Evolutionary conservation across 176 grass and related monocot genomes (phyloP).

Genomic region (Rhynchospora breviuscula): DNA sequence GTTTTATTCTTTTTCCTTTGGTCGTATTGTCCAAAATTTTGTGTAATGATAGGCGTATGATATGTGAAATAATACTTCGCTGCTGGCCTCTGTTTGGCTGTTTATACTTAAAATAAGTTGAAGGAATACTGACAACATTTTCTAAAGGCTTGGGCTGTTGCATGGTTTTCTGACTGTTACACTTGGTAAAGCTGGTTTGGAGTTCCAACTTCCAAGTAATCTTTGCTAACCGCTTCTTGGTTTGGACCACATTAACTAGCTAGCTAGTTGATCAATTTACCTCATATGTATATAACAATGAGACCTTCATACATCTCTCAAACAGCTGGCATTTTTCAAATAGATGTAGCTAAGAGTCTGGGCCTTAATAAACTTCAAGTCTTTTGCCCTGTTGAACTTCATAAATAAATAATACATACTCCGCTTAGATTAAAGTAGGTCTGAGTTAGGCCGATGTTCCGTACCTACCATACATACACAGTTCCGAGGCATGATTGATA

Average conservation of each 20-base stretch:
- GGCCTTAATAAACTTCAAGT: neutral
- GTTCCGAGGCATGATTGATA: neutral
- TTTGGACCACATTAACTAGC: neutral
- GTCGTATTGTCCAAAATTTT: neutral
- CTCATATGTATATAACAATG: neutral
- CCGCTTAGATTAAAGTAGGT: neutral
- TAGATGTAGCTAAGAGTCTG: neutral
- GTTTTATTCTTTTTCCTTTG: neutral
- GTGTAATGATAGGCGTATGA: constrained; percentile 1
- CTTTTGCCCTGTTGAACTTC: neutral
- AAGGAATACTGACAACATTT: neutral
- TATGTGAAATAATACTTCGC: constrained; percentile 3
- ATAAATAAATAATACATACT: neutral
- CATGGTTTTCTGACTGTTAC: neutral
- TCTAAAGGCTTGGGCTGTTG: neutral
- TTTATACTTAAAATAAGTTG: neutral
- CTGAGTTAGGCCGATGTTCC: neutral
- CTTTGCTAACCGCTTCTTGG: neutral
- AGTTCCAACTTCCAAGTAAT: neutral
- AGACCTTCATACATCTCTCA: neutral
- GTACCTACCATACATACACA: neutral
- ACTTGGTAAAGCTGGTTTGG: neutral
- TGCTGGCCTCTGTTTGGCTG: neutral
- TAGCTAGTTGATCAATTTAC: constrained; percentile 3
- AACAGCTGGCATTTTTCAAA: constrained; percentile 8